A percentile compares a stretch with the other conserved stretches of the same genome.
Evolutionary conservation across 2,329 filamentous ascomycete species (phyloP).

Genomic region (Verticillium klebahnii): DNA sequence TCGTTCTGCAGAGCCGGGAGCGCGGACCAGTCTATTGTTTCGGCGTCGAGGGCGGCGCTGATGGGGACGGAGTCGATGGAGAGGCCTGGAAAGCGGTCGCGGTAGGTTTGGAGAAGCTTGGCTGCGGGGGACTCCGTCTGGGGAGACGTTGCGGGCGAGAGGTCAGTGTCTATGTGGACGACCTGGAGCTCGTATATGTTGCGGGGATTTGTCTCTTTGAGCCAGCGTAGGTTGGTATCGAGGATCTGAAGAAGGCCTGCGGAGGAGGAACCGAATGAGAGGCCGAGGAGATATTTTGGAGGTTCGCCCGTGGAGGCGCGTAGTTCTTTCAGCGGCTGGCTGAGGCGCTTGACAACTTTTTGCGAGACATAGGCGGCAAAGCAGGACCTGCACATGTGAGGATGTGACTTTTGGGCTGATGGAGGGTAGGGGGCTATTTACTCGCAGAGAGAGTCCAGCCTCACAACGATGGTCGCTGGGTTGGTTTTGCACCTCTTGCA

Average conservation of each 20-base stretch:
- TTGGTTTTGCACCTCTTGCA: slow-evolving; percentile 17
- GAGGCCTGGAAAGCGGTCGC: slow-evolving; percentile 60
- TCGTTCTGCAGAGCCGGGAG: slow-evolving; percentile 26
- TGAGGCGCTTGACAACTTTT: slow-evolving; percentile 73
- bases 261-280: slow-evolving; percentile 82
- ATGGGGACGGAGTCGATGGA: slow-evolving; percentile 60
- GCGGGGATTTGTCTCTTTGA: slow-evolving; percentile 59
- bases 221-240: slow-evolving; percentile 61
- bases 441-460: slow-evolving; percentile 20
- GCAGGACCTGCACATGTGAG: slow-evolving; percentile 44
- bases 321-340: slow-evolving; percentile 44
- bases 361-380: slow-evolving; percentile 72
- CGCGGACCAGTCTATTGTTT: slow-evolving; percentile 49
- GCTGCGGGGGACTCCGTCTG: slow-evolving; percentile 23
- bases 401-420: slow-evolving; percentile 9
- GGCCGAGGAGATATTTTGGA: slow-evolving; percentile 62
- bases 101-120: slow-evolving; percentile 47
- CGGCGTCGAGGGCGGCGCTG: slow-evolving; percentile 52
- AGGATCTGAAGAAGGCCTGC: slow-evolving; percentile 72
- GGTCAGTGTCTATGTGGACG: slow-evolving; percentile 46
- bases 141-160: slow-evolving; percentile 14
- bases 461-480: slow-evolving; percentile 13
- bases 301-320: slow-evolving; percentile 28
- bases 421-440: slow-evolving; percentile 6
- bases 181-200: slow-evolving; percentile 64